Conservation (phyloP, 2,329 filamentous ascomycete genomes). For the Hymenoscyphus occultus region DNA sequence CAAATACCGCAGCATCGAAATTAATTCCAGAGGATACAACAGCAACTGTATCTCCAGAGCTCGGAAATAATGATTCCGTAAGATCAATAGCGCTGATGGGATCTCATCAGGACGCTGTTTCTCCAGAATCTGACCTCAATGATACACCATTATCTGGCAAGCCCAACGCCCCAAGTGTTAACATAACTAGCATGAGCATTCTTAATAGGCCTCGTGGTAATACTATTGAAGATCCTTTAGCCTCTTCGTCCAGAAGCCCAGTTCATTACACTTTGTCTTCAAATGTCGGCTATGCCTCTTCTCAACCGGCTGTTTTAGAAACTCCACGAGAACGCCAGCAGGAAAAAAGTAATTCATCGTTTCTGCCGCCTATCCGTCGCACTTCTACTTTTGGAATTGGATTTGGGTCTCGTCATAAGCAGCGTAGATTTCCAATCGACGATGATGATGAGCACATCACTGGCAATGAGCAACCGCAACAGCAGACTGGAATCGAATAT, state of each 20-base stretch:
- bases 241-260: background rate
- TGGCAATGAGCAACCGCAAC: background rate
- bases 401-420: slow-evolving; percentile 34
- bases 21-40: background rate
- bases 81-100: background rate
- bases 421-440: slow-evolving; percentile 30
- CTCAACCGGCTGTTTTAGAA: background rate
- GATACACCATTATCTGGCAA: background rate
- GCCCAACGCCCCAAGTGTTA: background rate
- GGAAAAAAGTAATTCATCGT: slow-evolving; percentile 33
- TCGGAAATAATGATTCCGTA: background rate
- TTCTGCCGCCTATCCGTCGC: slow-evolving; percentile 58
- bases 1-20: background rate
- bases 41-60: background rate
- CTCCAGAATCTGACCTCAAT: background rate
- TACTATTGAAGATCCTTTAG: slow-evolving; percentile 18
- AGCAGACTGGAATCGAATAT: background rate
- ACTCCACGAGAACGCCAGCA: slow-evolving; percentile 11
- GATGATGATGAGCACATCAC: slow-evolving; percentile 22
- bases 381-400: slow-evolving; percentile 54
- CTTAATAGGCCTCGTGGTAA: slow-evolving; percentile 25
- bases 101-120: background rate
- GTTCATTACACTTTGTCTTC: background rate
- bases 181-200: slow-evolving; percentile 18
- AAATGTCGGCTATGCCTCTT: background rate